A percentile compares a stretch with the other conserved stretches of the same genome.
These are phyloP conservation scores for Corynascus novoguineensis DNA, from an alignment of 495 filamentous ascomycete genomes.

Conservation along the genomic window DNA sequence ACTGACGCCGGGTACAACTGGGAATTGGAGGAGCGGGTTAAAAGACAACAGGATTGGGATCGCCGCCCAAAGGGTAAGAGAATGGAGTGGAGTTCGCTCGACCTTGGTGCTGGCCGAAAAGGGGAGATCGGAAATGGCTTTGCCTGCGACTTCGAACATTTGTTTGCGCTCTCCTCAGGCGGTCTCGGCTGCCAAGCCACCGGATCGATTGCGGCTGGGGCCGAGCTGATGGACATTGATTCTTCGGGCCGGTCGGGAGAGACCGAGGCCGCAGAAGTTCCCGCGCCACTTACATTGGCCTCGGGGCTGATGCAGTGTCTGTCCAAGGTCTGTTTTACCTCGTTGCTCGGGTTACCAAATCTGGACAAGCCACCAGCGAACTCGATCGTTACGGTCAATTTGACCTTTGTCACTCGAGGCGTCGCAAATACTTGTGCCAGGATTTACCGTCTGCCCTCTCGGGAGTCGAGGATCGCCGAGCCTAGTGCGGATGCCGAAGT, in stretches of 20 bases:
- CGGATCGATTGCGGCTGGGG: constrained; percentile 10
- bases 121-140: constrained; percentile 82
- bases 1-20: constrained; percentile 74
- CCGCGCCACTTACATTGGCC: not conserved
- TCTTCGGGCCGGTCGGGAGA: constrained; percentile 7
- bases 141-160: constrained; percentile 79
- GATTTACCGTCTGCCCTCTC: constrained; percentile 43
- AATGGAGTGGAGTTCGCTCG: constrained; percentile 67
- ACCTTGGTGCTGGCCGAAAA: constrained; percentile 65
- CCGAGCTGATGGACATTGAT: constrained; percentile 26
- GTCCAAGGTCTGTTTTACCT: constrained; percentile 27
- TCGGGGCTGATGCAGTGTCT: constrained; percentile 27
- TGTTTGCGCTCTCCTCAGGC: constrained; percentile 36
- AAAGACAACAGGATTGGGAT: constrained; percentile 65
- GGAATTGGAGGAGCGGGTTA: constrained; percentile 60
- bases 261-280: not conserved
- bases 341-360: constrained; percentile 15
- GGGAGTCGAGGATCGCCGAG: constrained; percentile 1
- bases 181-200: constrained; percentile 21
- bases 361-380: constrained; percentile 17
- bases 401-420: constrained; percentile 38
- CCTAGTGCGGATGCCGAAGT: constrained; percentile 37
- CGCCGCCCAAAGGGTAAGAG: constrained; percentile 77
- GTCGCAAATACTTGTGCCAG: constrained; percentile 38
- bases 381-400: constrained; percentile 30